phyloP scores from a whole-genome alignment of 2,329 filamentous ascomycete species.

The Colletotrichum zoysiae region DNA sequence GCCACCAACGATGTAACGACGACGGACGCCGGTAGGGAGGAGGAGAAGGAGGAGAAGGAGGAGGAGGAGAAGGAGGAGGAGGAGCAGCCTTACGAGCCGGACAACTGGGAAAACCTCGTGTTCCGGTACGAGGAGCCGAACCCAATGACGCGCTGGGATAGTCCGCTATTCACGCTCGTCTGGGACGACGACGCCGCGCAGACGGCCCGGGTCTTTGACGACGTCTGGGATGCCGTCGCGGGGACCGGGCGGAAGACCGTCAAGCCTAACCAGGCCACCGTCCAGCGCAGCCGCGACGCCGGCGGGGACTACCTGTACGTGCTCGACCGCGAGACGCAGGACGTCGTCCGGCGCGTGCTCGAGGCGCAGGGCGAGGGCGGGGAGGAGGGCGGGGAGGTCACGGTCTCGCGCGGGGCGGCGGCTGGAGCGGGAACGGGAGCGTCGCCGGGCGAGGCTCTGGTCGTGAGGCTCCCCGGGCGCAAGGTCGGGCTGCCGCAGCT shows the following conservation, averaged over 20 bases:
- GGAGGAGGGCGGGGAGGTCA: conserved; percentile 64
- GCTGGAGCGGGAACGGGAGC: background rate
- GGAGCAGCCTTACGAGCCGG: conserved; percentile 63
- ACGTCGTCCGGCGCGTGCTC: conserved; percentile 77
- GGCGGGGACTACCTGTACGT: conserved; percentile 82
- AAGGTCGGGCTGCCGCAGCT: conserved; percentile 79
- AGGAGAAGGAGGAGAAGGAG: conserved; percentile 51
- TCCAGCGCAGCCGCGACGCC: conserved; percentile 72
- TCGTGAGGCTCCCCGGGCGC: conserved; percentile 74
- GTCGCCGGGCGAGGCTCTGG: conserved; percentile 55
- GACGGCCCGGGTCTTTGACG: conserved; percentile 66
- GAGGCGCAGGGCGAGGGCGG: conserved; percentile 77
- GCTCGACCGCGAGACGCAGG: conserved; percentile 83
- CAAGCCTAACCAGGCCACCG: conserved; percentile 80
- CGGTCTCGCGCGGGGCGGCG: conserved; percentile 55
- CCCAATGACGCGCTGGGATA: conserved; percentile 87
- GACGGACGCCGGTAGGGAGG: conserved; percentile 48
- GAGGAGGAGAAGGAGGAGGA: conserved; percentile 41
- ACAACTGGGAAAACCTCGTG: conserved; percentile 82
- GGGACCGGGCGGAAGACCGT: conserved; percentile 74
- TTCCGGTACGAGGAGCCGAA: conserved; percentile 91
- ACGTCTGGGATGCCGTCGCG: conserved; percentile 81
- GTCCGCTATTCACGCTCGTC: conserved; percentile 82
- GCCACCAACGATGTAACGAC: conserved; percentile 51
- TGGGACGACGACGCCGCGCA: conserved; percentile 80